Evolutionary conservation across 768 basidiomycete species (phyloP).

Genomic region (Lactarius sanguifluus): DNA sequence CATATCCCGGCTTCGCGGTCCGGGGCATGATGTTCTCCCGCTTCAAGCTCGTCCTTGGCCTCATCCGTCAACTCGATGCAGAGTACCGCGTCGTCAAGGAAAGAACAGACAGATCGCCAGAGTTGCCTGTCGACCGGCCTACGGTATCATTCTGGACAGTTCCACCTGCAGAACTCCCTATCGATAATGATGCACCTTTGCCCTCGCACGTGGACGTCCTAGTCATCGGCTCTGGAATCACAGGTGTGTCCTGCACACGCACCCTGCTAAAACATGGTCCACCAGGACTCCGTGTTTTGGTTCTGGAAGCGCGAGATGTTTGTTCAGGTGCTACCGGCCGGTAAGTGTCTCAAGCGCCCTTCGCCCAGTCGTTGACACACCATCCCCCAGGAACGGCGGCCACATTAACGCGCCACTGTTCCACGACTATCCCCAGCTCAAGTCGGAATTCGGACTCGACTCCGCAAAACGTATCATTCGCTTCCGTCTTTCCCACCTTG

Average conservation of each 20-base stretch:
- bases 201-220: conserved; percentile 63
- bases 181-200: conserved; percentile 32
- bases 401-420: conserved; percentile 63
- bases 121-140: conserved; percentile 55
- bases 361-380: too few relatives aligned
- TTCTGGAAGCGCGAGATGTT: conserved; percentile 78
- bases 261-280: conserved; percentile 45
- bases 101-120: conserved; percentile 46
- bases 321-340: conserved; percentile 76
- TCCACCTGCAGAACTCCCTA: conserved; percentile 50
- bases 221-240: conserved; percentile 77
- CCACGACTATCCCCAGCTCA: conserved; percentile 53
- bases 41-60: conserved; percentile 3
- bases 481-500: conserved; percentile 61
- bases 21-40: conserved; percentile 9
- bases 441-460: conserved; percentile 45
- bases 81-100: conserved; percentile 23
- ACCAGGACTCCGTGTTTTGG: conserved; percentile 49
- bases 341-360: conserved; percentile 37
- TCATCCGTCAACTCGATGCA: conserved; percentile 7
- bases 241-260: conserved; percentile 61
- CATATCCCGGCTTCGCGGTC: not conserved
- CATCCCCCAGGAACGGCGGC: conserved; percentile 58
- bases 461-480: conserved; percentile 54
- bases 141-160: conserved; percentile 64